These are phyloP conservation scores for Neonectria magnoliae DNA, from an alignment of 2,329 filamentous ascomycete genomes.

Conservation along the genomic window DNA sequence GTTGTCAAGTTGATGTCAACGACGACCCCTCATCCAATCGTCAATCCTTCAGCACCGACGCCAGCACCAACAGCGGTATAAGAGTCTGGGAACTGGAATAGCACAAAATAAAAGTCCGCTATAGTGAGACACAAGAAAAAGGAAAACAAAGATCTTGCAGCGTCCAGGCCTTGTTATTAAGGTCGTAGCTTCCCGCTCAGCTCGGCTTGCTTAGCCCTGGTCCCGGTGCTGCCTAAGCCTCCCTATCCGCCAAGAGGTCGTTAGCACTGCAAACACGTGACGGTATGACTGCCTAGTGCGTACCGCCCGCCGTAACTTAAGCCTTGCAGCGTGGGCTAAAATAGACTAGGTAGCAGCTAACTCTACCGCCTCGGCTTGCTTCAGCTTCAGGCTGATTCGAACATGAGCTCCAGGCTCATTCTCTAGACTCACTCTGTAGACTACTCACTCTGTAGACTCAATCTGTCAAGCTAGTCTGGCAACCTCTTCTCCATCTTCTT, in stretches of 20 bases:
- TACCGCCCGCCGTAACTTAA: neutral
- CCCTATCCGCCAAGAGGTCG: slow-evolving; percentile 15
- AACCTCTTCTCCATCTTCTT: neutral
- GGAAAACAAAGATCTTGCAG: neutral
- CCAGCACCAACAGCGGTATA: neutral
- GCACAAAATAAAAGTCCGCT: neutral
- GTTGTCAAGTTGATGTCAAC: slow-evolving; percentile 7
- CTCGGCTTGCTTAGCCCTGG: slow-evolving; percentile 16
- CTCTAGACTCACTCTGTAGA: no score
- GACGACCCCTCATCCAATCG: slow-evolving; percentile 21
- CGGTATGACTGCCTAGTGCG: slow-evolving; percentile 6
- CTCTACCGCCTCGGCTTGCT: slow-evolving; percentile 9
- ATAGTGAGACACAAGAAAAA: neutral
- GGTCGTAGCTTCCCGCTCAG: slow-evolving; percentile 33
- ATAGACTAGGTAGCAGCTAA: neutral
- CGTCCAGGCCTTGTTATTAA: neutral
- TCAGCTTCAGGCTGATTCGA: neutral
- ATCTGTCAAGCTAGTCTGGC: no score
- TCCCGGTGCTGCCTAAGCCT: slow-evolving; percentile 41
- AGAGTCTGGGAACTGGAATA: neutral
- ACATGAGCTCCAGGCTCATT: no score
- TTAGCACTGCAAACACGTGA: slow-evolving; percentile 30
- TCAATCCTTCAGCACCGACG: slow-evolving; percentile 1
- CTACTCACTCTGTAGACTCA: no score
- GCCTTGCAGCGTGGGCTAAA: neutral